A percentile compares a stretch with the other conserved stretches of the same genome.
Conservation (phyloP, 192 early-diverging fungal species). For the Phycomyces nitens region DNA sequence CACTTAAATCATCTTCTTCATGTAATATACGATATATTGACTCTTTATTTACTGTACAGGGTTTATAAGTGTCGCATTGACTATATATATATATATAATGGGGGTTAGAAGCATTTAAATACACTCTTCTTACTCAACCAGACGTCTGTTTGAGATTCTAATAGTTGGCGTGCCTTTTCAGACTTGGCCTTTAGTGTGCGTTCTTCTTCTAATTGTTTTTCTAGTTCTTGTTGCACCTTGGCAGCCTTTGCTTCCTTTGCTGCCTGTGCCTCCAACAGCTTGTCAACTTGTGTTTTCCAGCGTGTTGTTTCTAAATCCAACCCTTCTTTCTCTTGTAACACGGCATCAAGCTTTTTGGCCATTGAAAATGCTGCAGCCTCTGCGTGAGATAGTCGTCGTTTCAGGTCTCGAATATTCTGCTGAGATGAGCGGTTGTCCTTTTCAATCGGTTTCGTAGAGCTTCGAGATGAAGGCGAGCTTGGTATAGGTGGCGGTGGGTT, state of each 20-base stretch:
- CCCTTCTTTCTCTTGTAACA: constrained; percentile 4
- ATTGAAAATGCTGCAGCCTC: background rate
- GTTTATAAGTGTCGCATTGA: background rate
- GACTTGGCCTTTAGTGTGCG: constrained; percentile 37
- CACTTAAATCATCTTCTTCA: too few relatives aligned
- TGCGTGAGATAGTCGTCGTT: background rate
- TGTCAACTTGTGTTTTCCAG: background rate
- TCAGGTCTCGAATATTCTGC: background rate
- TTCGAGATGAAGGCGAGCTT: background rate
- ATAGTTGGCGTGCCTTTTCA: constrained; percentile 29
- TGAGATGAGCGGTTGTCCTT: background rate
- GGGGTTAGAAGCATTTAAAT: constrained; percentile 48
- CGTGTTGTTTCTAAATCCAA: background rate
- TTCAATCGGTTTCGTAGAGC: background rate
- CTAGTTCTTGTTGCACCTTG: background rate
- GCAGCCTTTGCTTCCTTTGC: background rate
- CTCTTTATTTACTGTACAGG: background rate
- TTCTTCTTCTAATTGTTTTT: constrained; percentile 25
- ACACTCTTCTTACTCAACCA: constrained; percentile 42
- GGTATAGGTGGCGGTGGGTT: background rate
- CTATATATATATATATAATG: background rate
- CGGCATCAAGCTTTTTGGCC: background rate
- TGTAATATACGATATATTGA: too few relatives aligned
- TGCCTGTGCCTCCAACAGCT: background rate
- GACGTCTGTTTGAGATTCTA: constrained; percentile 40